These are phyloP conservation scores for Saccharomyces uvarum DNA, from an alignment of 1,139 yeast genomes.

Conservation along the genomic window DNA sequence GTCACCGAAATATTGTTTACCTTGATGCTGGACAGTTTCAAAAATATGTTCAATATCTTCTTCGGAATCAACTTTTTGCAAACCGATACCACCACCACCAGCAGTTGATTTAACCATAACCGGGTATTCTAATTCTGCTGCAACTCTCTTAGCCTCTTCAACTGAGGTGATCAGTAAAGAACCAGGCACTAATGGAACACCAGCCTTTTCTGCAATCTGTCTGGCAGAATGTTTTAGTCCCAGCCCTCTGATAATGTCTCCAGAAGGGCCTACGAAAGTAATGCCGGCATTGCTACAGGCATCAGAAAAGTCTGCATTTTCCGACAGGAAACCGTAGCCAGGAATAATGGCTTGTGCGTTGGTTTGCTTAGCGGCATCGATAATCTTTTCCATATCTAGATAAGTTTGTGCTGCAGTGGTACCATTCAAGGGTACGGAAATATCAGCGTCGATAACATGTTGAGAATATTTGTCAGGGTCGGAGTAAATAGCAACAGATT, in stretches of 20 bases:
- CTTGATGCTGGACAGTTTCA: slow-evolving; percentile 88
- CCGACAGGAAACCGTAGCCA: slow-evolving; percentile 94
- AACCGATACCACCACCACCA: slow-evolving; percentile 98
- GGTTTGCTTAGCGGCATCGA: slow-evolving; percentile 73
- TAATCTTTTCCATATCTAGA: slow-evolving; percentile 72
- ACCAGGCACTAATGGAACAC: slow-evolving; percentile 94
- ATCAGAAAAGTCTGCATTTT: slow-evolving; percentile 92
- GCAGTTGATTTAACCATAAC: slow-evolving; percentile 96
- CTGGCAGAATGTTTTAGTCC: slow-evolving; percentile 96
- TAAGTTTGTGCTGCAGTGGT: slow-evolving; percentile 84
- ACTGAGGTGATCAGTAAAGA: slow-evolving; percentile 68
- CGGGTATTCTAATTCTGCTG: slow-evolving; percentile 77
- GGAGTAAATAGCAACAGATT: slow-evolving; percentile 80
- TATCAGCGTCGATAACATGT: slow-evolving; percentile 78
- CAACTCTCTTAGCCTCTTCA: slow-evolving; percentile 67
- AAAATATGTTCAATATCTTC: slow-evolving; percentile 76
- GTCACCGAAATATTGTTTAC: slow-evolving; percentile 86
- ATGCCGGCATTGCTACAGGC: slow-evolving; percentile 75
- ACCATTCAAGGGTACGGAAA: slow-evolving; percentile 72
- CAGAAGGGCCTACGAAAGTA: slow-evolving; percentile 90
- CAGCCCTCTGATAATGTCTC: slow-evolving; percentile 79
- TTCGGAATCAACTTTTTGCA: slow-evolving; percentile 81
- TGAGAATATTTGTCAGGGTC: slow-evolving; percentile 84
- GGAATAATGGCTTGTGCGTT: slow-evolving; percentile 92
- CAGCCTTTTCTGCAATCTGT: slow-evolving; percentile 79